Evolutionary conservation across 306 rosid genomes (phyloP), one percentile per base, ranked within the genome.

Genomic region (Ziziphus jujuba): DNA sequence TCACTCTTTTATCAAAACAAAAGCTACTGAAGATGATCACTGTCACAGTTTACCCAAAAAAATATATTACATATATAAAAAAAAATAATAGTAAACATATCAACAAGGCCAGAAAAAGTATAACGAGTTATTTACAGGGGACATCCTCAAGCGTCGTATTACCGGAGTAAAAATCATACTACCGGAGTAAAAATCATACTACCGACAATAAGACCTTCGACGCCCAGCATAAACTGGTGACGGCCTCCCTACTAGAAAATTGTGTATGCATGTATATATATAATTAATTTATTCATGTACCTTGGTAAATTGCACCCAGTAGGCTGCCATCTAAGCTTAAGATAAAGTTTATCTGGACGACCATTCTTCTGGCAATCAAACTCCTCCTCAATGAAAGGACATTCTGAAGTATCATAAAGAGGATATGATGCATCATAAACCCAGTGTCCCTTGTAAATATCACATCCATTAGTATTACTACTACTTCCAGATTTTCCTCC

Each of bases 241-340:
- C n/a, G n/a, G n/a, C n/a, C n/a, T n/a, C n/a, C n/a, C n/a, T n/a
- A n/a, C n/a, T n/a, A n/a, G n/a, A n/a, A n/a, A n/a, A n/a, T n/a
- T n/a, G n/a, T n/a, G n/a, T n/a, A n/a, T n/a, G n/a, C n/a, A n/a
- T n/a, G n/a, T n/a, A n/a, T n/a, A n/a, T n/a, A n/a, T n/a, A n/a
- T n/a, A n/a, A n/a, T n/a, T n/a, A n/a, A n/a, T n/a, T n/a, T 58
- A n/a, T 59, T 2, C 52, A 28, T 28, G 63, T 56, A 88, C 97
- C 96, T 83, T 20, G 95, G 84, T 65, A 89, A 72, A 69, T 65
- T 66, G 78, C 97, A 91, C 21, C 63, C 67, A 14, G 69, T 15
- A 8, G 97, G 96, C 23, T 87, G 93, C 97, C 97, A 91, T 72
- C 90, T 75, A 52, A 81, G 87, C 20, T 84, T 80, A 72, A 83